Evolutionary conservation across 331 rosid genomes (phyloP).

Genomic region (Rhamnella rubrinervis): DNA sequence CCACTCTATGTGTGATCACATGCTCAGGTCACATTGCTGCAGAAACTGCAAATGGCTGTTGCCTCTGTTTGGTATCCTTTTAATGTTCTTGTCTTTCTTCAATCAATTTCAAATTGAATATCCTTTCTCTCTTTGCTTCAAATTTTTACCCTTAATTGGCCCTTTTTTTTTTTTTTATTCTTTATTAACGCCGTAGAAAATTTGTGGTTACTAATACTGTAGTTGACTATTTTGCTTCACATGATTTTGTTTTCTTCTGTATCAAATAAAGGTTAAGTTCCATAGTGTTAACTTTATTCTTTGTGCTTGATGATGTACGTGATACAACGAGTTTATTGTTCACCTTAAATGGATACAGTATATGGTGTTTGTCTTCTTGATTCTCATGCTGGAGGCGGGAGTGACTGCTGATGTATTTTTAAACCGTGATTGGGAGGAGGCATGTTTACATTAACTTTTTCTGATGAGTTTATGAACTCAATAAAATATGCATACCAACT

Average conservation of each 20-base stretch:
- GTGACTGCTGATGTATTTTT: slow-evolving; percentile 62
- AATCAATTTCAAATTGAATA: background rate
- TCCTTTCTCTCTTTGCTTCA: background rate
- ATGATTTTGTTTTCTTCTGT: background rate
- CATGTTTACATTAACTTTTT: slow-evolving; percentile 18
- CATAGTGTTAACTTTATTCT: background rate
- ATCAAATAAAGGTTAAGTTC: background rate
- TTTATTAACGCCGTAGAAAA: no score
- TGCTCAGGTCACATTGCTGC: slow-evolving; percentile 83
- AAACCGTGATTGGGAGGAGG: slow-evolving; percentile 80
- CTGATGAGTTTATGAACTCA: slow-evolving; percentile 1
- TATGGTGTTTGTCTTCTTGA: slow-evolving; percentile 54
- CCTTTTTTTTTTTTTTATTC: no score
- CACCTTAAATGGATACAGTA: slow-evolving; percentile 56
- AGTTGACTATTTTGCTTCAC: no score
- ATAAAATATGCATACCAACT: background rate
- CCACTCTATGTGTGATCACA: slow-evolving; percentile 59
- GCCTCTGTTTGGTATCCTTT: slow-evolving; percentile 78
- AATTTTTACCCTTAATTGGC: background rate
- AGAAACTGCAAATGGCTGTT: slow-evolving; percentile 74
- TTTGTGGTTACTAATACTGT: no score
- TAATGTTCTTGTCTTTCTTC: slow-evolving; percentile 23
- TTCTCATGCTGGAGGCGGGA: slow-evolving; percentile 75
- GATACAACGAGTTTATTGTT: background rate
- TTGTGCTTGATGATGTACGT: background rate